These are phyloP conservation scores for Pythium aphanidermatum DNA, from an alignment of 352 stramenopile species.

Conservation along the genomic window DNA sequence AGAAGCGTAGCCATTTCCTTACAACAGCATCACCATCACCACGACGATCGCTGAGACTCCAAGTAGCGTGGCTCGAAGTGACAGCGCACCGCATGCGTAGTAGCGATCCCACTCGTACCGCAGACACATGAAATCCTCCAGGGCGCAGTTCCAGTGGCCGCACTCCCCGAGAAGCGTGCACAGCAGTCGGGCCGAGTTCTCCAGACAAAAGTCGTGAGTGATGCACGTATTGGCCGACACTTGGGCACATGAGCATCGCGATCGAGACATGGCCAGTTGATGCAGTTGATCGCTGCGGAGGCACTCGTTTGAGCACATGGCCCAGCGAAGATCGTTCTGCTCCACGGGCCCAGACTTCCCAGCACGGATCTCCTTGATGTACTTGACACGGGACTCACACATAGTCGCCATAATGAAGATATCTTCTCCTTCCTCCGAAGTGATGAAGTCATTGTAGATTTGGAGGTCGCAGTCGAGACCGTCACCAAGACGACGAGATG, in stretches of 20 bases:
- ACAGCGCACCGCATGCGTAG: conserved; percentile 40
- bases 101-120: conserved; percentile 83
- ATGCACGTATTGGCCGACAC: conserved; percentile 69
- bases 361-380: conserved; percentile 51
- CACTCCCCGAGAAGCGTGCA: conserved; percentile 85
- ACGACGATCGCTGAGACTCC: conserved; percentile 10
- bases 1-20: not conserved
- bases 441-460: conserved; percentile 47
- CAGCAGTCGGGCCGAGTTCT: conserved; percentile 76
- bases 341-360: conserved; percentile 53
- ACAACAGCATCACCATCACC: conserved; percentile 16
- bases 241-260: conserved; percentile 76
- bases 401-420: conserved; percentile 69
- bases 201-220: conserved; percentile 66
- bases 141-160: conserved; percentile 78
- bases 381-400: conserved; percentile 72
- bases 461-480: conserved; percentile 36
- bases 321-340: conserved; percentile 59
- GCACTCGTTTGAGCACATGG: conserved; percentile 87
- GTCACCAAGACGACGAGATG: conserved; percentile 6
- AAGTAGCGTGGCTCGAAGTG: conserved; percentile 1
- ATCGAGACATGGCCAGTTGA: conserved; percentile 60
- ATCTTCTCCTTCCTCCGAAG: conserved; percentile 48
- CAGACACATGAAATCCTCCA: conserved; percentile 89
- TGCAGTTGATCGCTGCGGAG: conserved; percentile 73